These are phyloP conservation scores for Curvularia sp. DNA, from an alignment of 2,329 filamentous ascomycete species.

Conservation along the genomic window DNA sequence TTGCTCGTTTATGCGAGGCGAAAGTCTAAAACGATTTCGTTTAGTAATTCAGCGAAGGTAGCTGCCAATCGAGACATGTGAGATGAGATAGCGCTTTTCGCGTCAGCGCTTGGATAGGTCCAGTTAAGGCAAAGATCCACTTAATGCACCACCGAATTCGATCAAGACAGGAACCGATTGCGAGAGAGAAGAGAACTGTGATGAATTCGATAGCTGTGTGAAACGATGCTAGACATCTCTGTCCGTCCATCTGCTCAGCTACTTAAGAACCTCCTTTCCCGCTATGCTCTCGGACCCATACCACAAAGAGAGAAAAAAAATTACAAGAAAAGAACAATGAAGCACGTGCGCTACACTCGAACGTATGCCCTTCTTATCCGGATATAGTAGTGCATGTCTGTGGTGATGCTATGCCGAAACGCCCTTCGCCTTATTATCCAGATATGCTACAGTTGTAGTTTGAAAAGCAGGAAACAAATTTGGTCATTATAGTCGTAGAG, in stretches of 20 bases:
- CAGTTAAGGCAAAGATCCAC: not conserved
- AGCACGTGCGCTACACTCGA: not conserved
- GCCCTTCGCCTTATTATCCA: conserved; percentile 19
- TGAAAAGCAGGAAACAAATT: conserved; percentile 22
- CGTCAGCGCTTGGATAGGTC: not conserved
- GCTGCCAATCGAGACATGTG: not conserved
- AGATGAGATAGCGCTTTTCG: too few species aligned
- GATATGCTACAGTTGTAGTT: conserved; percentile 33
- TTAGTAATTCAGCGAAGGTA: not conserved
- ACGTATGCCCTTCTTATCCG: not conserved
- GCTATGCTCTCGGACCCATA: not conserved
- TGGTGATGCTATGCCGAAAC: conserved; percentile 10
- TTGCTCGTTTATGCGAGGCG: not conserved
- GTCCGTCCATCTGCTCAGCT: not conserved
- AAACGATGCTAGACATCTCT: not conserved
- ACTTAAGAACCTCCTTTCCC: not conserved
- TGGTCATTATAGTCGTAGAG: conserved; percentile 31
- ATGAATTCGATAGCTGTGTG: not conserved
- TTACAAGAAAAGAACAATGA: not conserved
- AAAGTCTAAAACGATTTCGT: not conserved
- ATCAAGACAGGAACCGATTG: not conserved
- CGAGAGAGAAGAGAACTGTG: not conserved
- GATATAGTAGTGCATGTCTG: not conserved
- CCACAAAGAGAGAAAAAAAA: not conserved
- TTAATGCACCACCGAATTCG: not conserved